Evolutionary conservation across 2,329 filamentous ascomycete genomes (phyloP).

Genomic region (Coleophoma cylindrospora): DNA sequence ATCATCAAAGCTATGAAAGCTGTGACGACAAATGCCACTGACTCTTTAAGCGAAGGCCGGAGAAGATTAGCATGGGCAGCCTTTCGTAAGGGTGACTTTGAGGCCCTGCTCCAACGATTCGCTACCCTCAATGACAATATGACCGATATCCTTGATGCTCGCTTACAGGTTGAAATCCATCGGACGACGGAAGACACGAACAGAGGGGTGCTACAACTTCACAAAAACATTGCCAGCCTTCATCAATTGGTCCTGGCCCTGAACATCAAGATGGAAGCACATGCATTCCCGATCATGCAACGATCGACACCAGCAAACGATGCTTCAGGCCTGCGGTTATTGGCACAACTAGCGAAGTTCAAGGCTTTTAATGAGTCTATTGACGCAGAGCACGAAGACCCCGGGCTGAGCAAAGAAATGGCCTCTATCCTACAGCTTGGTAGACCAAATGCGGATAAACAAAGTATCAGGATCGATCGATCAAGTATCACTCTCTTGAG

Average conservation of each 20-base stretch:
- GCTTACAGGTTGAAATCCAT: conserved; percentile 41
- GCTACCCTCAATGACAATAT: conserved; percentile 41
- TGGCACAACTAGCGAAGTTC: conserved; percentile 42
- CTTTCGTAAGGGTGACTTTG: conserved; percentile 41
- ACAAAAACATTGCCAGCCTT: conserved; percentile 40
- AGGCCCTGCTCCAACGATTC: conserved; percentile 37
- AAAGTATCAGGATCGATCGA: conserved; percentile 12
- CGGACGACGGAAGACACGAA: conserved; percentile 44
- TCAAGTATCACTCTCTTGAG: conserved; percentile 7
- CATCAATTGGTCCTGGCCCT: conserved; percentile 39
- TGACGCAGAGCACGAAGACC: conserved; percentile 26
- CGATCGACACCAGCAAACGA: conserved; percentile 25
- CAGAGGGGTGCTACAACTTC: conserved; percentile 39
- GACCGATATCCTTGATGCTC: conserved; percentile 41
- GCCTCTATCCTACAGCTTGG: conserved; percentile 35
- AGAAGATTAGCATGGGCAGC: conserved; percentile 36
- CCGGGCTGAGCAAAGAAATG: conserved; percentile 30
- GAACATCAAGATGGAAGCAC: conserved; percentile 35
- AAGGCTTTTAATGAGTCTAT: conserved; percentile 46
- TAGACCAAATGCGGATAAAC: conserved; percentile 25
- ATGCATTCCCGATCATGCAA: conserved; percentile 6
- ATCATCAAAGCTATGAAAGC: conserved; percentile 38
- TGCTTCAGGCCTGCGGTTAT: conserved; percentile 32
- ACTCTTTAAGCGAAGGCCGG: conserved; percentile 14
- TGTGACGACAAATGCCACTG: conserved; percentile 31